Evolutionary conservation across 2,329 filamentous ascomycete genomes (phyloP).

Genomic region (Microsporum audouinii): DNA sequence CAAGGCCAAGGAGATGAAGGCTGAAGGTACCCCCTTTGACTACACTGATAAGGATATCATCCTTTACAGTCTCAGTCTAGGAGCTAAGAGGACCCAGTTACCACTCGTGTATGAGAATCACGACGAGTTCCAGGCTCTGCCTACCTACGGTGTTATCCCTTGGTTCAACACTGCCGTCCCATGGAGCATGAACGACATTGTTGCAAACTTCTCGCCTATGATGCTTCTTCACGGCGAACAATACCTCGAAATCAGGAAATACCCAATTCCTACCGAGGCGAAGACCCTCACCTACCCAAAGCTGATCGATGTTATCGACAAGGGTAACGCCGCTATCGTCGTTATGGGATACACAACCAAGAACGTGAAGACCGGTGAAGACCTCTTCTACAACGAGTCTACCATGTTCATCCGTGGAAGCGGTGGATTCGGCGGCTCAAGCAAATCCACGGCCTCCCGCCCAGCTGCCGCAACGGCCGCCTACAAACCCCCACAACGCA

Average conservation of each 20-base stretch:
- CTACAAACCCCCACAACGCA: conserved; percentile 65
- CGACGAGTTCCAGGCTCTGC: conserved; percentile 86
- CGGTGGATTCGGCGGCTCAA: conserved; percentile 77
- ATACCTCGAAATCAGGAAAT: conserved; percentile 88
- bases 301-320: conserved; percentile 91
- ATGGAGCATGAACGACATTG: conserved; percentile 67
- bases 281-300: conserved; percentile 63
- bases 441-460: conserved; percentile 55
- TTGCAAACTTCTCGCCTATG: conserved; percentile 95
- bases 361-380: conserved; percentile 72
- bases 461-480: conserved; percentile 68
- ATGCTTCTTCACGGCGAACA: conserved; percentile 99
- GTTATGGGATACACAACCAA: conserved; percentile 71
- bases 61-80: conserved; percentile 90
- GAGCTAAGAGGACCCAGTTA: conserved; percentile 81
- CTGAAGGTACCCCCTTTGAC: conserved; percentile 62
- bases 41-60: conserved; percentile 82
- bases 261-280: conserved; percentile 75
- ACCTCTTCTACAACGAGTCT: conserved; percentile 92
- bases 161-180: conserved; percentile 73
- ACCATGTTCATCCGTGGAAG: conserved; percentile 87
- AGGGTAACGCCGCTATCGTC: conserved; percentile 77
- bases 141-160: conserved; percentile 95
- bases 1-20: conserved; percentile 59
- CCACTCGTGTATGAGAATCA: conserved; percentile 79